Evolutionary conservation across 2,329 filamentous ascomycete species (phyloP), one percentile per base, ranked within the genome.

Genomic region (Fusarium succisae): DNA sequence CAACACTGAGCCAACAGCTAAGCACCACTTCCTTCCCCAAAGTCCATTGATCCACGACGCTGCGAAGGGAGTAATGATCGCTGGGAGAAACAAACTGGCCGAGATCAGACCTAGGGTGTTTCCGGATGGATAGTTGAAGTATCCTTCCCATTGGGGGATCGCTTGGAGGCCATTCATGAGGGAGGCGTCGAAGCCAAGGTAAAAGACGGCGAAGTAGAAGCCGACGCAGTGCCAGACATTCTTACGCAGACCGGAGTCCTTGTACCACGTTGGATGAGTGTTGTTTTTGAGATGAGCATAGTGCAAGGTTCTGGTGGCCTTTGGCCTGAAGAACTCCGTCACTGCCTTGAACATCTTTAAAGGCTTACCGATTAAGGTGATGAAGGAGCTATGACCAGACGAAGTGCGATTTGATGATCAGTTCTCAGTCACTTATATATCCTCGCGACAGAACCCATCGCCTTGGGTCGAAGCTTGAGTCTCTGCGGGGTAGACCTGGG

Each of bases 191-290:
- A 63, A 72, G 3, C 70, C 69, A 17, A 74, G 59, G 24, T 74
- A 74, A 12, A 74, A 74, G 7, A 73, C 70, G 2, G 70, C 66
- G 7, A 74, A 63, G 32, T 73, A 74, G 47, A 73, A 73, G 3
- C 72, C 72, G 3, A 74, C 55, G 5, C 66, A 73, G 28, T 74
- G 70, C 61, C 67, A 73, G 6, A 74, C 70, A 45, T 74, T 73
- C 14, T 53, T 68, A 1, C 72, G 62, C 0, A 74, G 55, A 0
- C 70, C 66, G 1, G 70, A 22, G 30, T 74, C 72, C 7, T 62
- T 70, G 30, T 73, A 74, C 72, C 72, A 74, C 8, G 55, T 73
- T 7, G 50, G 28, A 38, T 74, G 43, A 0, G 72, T 74, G 30
- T 74, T 74, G 44, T 73, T 73, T 28, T 73, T 73, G 18, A 72